Evolutionary conservation across 108 stramenopile genomes (phyloP), one percentile per base, ranked within the genome.

Genomic region (Licmophora abbreviata): DNA sequence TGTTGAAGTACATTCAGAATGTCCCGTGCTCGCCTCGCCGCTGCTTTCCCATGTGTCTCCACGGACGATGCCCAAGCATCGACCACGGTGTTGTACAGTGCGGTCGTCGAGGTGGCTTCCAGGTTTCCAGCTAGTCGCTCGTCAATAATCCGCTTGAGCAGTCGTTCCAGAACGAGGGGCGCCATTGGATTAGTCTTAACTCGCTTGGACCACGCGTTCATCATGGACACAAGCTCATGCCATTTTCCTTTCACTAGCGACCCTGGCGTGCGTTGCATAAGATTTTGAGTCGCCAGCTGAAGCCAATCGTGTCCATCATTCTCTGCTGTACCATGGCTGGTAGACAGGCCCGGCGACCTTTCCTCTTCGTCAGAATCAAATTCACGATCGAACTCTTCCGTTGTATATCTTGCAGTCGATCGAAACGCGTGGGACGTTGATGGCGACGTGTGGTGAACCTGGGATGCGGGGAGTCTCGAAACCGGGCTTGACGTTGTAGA

Each of bases 161-260:
- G 26, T 33, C 51, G 42, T 64, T 69, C 68, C 4, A 69, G 62
- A 14, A 69, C 68, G 42, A 59, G 57, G 3, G 68, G 57, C 11
- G 68, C 68, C n/a, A n/a, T n/a, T 23, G 64, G 22, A 60, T 68
- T 58, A 20, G 31, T 59, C 28, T 63, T 71, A 32, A 48, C 20
- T 20, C 37, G 34, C 17, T 37, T 44, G 0, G 58, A 59, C 75
- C 75, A 76, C 9, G 62, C 75, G 15, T 55, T 46, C 25, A 76
- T n/a, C 60, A 76, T 68, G 20, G 68, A 70, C 2, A 60, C 34
- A 17, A 76, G 62, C 53, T 76, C 66, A 37, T 76, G 75, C 70
- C 70, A 71, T 44, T 76, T 76, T 4, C 75, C 75, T 17, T 63
- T 68, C 11, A 17, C 40, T 15, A 76, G 36, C 0, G 70, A 44